A percentile compares a stretch with the other conserved stretches of the same genome.
phyloP scores from a whole-genome alignment of 345 rosid genomes.

The Cardamine chenopodiifolia region DNA sequence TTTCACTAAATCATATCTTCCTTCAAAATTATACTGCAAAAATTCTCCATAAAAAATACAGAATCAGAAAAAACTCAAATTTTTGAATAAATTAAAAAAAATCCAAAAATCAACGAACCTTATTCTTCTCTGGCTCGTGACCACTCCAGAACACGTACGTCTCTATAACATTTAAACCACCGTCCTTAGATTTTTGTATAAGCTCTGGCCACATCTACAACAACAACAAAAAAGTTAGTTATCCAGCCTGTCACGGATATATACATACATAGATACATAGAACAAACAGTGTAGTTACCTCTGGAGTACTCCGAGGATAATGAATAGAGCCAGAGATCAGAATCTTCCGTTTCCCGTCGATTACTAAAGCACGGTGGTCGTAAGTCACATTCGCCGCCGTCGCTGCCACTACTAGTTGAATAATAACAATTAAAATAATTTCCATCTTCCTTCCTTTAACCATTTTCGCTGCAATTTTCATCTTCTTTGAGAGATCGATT shows the following conservation, averaged over 20 bases:
- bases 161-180: conserved; percentile 89
- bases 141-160: conserved; percentile 90
- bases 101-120: conserved; percentile 50
- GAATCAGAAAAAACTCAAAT: background rate
- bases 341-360: conserved; percentile 76
- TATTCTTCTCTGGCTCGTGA: conserved; percentile 81
- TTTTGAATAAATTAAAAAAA: background rate
- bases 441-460: conserved; percentile 16
- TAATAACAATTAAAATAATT: background rate
- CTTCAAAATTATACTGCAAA: conserved; percentile 81
- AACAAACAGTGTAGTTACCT: conserved; percentile 46
- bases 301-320: conserved; percentile 93
- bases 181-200: conserved; percentile 92
- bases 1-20: conserved; percentile 82
- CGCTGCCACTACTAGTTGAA: conserved; percentile 24
- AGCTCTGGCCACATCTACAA: conserved; percentile 97
- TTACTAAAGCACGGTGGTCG: conserved; percentile 73
- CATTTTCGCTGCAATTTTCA: conserved; percentile 16
- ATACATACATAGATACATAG: background rate
- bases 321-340: conserved; percentile 92
- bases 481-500: conserved; percentile 9
- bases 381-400: conserved; percentile 64
- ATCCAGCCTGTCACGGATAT: background rate
- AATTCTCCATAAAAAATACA: background rate
- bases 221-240: conserved; percentile 5